Percentiles rank a stretch among this genome's conserved stretches.
Conservation (phyloP, 495 filamentous ascomycete genomes). For the Entonaema liquescens region DNA sequence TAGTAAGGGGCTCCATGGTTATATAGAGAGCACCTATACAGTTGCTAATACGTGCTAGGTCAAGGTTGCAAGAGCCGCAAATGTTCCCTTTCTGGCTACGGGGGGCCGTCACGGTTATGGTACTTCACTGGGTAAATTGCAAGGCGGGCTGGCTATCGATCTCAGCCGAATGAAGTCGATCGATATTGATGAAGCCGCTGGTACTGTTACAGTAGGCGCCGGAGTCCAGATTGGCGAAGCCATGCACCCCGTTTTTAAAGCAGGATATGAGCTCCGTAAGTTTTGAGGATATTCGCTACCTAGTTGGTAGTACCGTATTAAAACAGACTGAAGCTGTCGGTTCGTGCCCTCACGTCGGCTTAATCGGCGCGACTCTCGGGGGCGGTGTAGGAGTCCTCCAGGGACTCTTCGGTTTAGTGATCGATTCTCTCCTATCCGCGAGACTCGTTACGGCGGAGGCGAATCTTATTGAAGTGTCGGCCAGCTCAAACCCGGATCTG, state of each 20-base stretch:
- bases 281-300: neutral
- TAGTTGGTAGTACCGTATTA: neutral
- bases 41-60: slow-evolving; percentile 28
- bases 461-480: slow-evolving; percentile 45
- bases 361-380: slow-evolving; percentile 52
- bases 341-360: slow-evolving; percentile 43
- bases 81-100: slow-evolving; percentile 50
- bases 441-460: slow-evolving; percentile 48
- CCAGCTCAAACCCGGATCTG: slow-evolving; percentile 52
- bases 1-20: too few relatives aligned
- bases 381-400: slow-evolving; percentile 50
- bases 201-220: slow-evolving; percentile 41
- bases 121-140: slow-evolving; percentile 17
- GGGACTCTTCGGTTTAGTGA: slow-evolving; percentile 49
- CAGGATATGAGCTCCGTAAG: slow-evolving; percentile 48
- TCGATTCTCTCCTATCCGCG: slow-evolving; percentile 49
- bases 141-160: slow-evolving; percentile 44
- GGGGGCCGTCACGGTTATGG: slow-evolving; percentile 47
- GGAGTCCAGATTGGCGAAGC: slow-evolving; percentile 33
- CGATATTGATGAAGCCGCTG: slow-evolving; percentile 26
- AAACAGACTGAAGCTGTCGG: slow-evolving; percentile 32
- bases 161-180: slow-evolving; percentile 44
- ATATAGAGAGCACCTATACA: too few relatives aligned
- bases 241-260: slow-evolving; percentile 35
- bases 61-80: slow-evolving; percentile 29